Percentiles rank a stretch among this genome's conserved stretches.
Evolutionary conservation across 169 alveolate species (phyloP).

Genomic region (Eimeria necatrix): DNA sequence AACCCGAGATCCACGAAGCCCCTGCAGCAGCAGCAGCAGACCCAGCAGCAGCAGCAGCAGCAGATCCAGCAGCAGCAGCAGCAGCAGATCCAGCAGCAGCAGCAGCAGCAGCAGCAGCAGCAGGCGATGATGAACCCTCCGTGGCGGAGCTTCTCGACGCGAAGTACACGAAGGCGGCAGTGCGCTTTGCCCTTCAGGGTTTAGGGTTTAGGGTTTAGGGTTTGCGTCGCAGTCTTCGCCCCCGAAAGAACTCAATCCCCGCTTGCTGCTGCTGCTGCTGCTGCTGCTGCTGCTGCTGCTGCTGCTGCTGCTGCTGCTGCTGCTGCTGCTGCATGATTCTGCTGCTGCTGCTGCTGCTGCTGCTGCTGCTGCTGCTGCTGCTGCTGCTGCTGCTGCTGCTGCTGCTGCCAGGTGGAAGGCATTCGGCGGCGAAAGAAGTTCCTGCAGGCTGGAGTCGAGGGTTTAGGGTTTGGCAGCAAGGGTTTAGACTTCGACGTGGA

Average conservation of each 20-base stretch:
- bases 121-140: background rate
- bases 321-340: background rate
- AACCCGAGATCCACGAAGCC: background rate
- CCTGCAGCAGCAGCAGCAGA: background rate
- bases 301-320: background rate
- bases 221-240: background rate
- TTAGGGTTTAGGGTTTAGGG: background rate
- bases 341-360: background rate
- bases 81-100: too few species aligned
- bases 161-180: background rate
- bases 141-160: background rate
- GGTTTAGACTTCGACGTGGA: constrained; percentile 16
- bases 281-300: background rate
- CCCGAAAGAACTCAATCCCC: background rate
- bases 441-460: background rate
- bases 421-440: constrained; percentile 33
- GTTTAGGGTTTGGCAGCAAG: background rate
- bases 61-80: too few species aligned
- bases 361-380: background rate
- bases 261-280: background rate
- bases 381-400: background rate
- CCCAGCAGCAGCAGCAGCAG: too few species aligned
- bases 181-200: background rate
- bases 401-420: constrained; percentile 12
- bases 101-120: too few species aligned